Base-by-base conservation (phyloP, 2,329 filamentous ascomycete species). In the Aspergillus chevalieri region DNA sequence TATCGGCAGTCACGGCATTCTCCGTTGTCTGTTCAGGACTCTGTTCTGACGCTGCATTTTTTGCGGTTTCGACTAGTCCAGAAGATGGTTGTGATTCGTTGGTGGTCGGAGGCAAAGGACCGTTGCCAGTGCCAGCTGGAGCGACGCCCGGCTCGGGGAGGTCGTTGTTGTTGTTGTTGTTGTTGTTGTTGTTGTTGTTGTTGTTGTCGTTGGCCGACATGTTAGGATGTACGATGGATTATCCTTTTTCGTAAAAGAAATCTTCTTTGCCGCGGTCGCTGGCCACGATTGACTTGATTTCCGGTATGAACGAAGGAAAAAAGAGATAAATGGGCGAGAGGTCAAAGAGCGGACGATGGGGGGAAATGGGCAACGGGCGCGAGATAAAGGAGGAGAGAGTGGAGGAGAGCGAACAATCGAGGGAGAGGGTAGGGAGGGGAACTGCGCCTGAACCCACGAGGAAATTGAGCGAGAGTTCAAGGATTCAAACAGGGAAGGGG, bases 11-110 rank as follows among this genome's bases (percentile, higher is more conserved):
- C 28, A 52, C 47, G 45, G 49, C 33, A 44, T 53, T 46, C 38
- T 50, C 53, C 44, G 57, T 38, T 19, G 57, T 48, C 14, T 45
- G 43, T 30, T 55, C 33, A 7, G 53, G 36, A 15, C 52, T 47
- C 10, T 52, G 43, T 30, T 53, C 56, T 33, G 54, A 15, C 12
- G 49, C 43, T 34, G 48, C 43, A 34, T 43, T 45, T 41, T 57
- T 38, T 41, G 58, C 30, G 24, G 49, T 46, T 21, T 50, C 43
- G 39, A 50, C 46, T 46, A 19, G 44, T 36, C 59, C 57, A 21
- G 54, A 52, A 24, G 52, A 36, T 30, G 50, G 47, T 45, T 61
- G 55, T 43, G 62, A 54, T 50, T 57, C 53, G 44, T 47, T 55
- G 48, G 53, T 46, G 24, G 54, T 45, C 47, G 54, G 48, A 46